Conservation (phyloP, 2,329 filamentous ascomycete genomes). For the Ilyonectria destructans region DNA sequence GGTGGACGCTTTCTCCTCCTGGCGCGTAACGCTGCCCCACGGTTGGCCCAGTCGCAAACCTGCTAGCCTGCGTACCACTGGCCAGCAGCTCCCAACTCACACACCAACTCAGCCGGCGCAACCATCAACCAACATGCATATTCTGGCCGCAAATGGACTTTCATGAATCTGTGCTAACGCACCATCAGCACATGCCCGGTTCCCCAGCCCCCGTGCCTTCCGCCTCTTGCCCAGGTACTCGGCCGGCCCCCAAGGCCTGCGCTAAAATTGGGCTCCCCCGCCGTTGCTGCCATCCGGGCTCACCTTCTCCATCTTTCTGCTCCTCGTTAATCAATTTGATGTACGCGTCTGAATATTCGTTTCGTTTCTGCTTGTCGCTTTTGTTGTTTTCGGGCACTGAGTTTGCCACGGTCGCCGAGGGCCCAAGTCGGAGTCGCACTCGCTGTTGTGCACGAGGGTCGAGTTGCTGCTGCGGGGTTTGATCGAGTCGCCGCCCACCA, state of each 20-base stretch:
- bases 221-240: neutral
- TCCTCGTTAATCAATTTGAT: neutral
- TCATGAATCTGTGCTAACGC: neutral
- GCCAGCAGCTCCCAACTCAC: neutral
- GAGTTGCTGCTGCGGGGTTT: slow-evolving; percentile 31
- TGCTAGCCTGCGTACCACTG: too few species aligned
- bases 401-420: neutral
- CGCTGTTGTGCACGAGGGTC: neutral
- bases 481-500: slow-evolving; percentile 52
- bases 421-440: neutral
- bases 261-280: neutral
- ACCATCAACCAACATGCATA: neutral
- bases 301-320: neutral
- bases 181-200: neutral
- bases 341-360: neutral
- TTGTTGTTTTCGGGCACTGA: neutral
- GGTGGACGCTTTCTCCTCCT: neutral
- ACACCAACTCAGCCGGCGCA: neutral
- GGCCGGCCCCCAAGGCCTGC: neutral
- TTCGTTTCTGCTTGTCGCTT: neutral
- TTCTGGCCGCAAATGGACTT: neutral
- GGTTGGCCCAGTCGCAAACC: neutral
- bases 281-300: neutral
- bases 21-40: neutral
- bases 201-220: neutral